Conservation (phyloP, 2,329 filamentous ascomycete genomes). For the Sphaerulina musiva region DNA sequence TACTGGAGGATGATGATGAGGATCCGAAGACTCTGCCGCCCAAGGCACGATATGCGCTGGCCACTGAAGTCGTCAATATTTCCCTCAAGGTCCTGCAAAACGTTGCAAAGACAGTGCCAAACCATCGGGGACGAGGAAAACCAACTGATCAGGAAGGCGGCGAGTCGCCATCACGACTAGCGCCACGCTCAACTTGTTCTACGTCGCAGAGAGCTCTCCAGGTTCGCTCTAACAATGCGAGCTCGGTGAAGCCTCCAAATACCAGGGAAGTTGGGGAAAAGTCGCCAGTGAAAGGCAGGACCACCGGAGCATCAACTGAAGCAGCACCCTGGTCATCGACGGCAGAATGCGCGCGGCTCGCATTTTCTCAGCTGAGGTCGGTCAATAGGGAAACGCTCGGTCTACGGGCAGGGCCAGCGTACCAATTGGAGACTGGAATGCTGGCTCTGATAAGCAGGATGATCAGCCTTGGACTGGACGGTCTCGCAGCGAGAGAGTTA, state of each 20-base stretch:
- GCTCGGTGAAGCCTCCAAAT: slow-evolving; percentile 35
- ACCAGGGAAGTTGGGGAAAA: background rate
- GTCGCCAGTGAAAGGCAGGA: background rate
- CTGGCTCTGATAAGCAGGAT: slow-evolving; percentile 62
- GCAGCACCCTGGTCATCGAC: slow-evolving; percentile 36
- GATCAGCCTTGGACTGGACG: slow-evolving; percentile 56
- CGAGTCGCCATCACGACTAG: background rate
- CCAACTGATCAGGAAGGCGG: background rate
- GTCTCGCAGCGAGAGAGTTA: slow-evolving; percentile 64
- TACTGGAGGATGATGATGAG: slow-evolving; percentile 34
- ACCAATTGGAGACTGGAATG: slow-evolving; percentile 69
- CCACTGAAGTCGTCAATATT: slow-evolving; percentile 66
- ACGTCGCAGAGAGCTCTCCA: slow-evolving; percentile 31
- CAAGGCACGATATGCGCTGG: slow-evolving; percentile 60
- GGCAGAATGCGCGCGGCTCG: slow-evolving; percentile 63
- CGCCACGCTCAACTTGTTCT: background rate
- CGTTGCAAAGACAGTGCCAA: slow-evolving; percentile 48
- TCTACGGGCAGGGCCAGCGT: slow-evolving; percentile 50
- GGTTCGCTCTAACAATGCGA: slow-evolving; percentile 43
- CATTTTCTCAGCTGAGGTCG: slow-evolving; percentile 58
- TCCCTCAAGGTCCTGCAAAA: slow-evolving; percentile 64
- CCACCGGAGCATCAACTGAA: background rate
- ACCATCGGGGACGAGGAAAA: background rate
- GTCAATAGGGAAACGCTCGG: slow-evolving; percentile 48
- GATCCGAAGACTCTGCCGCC: slow-evolving; percentile 38